These are phyloP conservation scores for Inonotus hispidus DNA, from an alignment of 1,284 basidiomycete species.

Conservation along the genomic window DNA sequence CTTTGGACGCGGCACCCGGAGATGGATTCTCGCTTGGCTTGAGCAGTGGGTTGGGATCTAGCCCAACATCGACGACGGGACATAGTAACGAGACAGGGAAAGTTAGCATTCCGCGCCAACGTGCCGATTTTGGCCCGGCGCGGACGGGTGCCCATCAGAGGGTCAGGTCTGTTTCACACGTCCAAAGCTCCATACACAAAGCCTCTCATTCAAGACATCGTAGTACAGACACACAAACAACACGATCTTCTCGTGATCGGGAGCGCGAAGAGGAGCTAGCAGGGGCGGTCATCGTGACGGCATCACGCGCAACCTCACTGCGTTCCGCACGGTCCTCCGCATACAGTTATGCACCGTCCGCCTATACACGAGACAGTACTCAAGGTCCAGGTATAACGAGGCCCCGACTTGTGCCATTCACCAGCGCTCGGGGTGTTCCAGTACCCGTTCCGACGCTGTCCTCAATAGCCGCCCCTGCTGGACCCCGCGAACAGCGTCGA, in stretches of 20 bases:
- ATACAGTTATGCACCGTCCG: conserved; percentile 28
- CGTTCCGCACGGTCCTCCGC: conserved; percentile 31
- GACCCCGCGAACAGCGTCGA: conserved; percentile 30
- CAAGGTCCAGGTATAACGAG: conserved; percentile 28
- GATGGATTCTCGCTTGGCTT: conserved; percentile 13
- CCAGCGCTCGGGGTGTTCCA: conserved; percentile 61
- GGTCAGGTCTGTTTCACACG: background rate
- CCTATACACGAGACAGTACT: conserved; percentile 21
- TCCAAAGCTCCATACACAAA: background rate
- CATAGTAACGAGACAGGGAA: conserved; percentile 14
- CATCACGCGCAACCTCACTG: conserved; percentile 10
- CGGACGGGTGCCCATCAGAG: background rate
- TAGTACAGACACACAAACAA: conserved; percentile 10
- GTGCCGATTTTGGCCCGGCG: conserved; percentile 9
- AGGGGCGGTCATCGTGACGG: conserved; percentile 15
- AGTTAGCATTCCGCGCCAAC: conserved; percentile 2
- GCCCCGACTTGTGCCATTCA: conserved; percentile 70
- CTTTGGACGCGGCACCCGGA: background rate
- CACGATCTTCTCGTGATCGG: conserved; percentile 2
- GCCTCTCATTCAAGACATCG: background rate
- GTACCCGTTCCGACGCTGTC: conserved; percentile 43
- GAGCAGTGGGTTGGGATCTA: conserved; percentile 11
- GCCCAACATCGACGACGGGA: conserved; percentile 12
- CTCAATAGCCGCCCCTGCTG: conserved; percentile 25
- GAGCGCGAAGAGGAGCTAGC: conserved; percentile 10